phyloP scores from a whole-genome alignment of 2,329 filamentous ascomycete species.

The Ophiostoma sp. region DNA sequence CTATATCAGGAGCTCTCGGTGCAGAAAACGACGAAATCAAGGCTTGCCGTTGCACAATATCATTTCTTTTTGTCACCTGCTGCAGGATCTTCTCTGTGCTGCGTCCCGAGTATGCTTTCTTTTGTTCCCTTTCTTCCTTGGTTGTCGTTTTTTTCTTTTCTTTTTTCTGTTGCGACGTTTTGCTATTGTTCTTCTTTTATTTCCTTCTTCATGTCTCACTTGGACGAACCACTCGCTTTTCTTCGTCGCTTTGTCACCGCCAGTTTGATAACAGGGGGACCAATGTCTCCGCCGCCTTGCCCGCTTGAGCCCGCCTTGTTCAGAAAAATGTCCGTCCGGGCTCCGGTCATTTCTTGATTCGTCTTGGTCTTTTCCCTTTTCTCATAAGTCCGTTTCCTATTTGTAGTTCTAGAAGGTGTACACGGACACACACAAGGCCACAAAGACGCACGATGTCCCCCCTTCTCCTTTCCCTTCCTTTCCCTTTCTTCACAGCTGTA shows the following conservation, averaged over 20 bases:
- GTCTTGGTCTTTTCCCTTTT: conserved; percentile 2
- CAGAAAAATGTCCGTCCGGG: neutral
- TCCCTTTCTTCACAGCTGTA: neutral
- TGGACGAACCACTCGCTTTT: neutral
- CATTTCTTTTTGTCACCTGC: neutral
- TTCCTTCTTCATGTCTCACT: neutral
- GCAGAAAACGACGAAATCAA: no score
- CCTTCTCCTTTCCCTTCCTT: neutral
- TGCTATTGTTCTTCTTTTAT: neutral
- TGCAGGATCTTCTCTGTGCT: neutral
- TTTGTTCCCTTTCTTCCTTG: neutral
- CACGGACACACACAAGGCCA: neutral
- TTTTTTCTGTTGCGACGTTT: neutral
- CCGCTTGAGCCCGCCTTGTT: neutral
- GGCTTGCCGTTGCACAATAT: neutral
- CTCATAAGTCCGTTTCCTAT: neutral
- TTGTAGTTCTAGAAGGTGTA: neutral
- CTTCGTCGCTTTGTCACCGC: neutral
- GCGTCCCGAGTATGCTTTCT: neutral
- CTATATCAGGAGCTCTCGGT: neutral
- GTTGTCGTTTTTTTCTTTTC: neutral
- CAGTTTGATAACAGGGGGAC: neutral
- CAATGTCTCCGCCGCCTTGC: neutral
- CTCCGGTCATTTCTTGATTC: neutral
- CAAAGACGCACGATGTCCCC: neutral